phyloP scores from a whole-genome alignment of 495 filamentous ascomycete species.

The Penicillium maclennaniae region DNA sequence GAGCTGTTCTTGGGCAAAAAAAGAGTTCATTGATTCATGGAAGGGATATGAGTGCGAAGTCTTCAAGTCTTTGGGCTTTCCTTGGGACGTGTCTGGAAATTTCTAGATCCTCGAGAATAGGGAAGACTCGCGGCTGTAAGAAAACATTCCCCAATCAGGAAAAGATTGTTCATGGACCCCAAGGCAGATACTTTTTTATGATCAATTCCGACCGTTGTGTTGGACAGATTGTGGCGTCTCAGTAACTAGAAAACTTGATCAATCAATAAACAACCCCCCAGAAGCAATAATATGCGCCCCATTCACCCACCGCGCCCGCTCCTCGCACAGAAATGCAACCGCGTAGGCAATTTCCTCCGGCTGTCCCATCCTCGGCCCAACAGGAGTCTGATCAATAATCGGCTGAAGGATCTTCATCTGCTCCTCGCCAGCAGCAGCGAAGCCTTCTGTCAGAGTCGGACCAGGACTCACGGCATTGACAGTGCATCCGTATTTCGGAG shows the following conservation, averaged over 20 bases:
- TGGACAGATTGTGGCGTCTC: too few relatives aligned
- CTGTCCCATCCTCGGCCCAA: constrained; percentile 30
- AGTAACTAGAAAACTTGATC: neutral
- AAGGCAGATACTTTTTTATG: too few relatives aligned
- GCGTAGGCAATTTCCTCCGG: constrained; percentile 41
- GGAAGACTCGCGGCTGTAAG: too few relatives aligned
- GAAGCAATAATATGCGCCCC: constrained; percentile 34
- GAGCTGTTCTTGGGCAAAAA: constrained; percentile 1
- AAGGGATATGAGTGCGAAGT: constrained; percentile 7
- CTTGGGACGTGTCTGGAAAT: too few relatives aligned
- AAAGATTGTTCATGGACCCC: too few relatives aligned
- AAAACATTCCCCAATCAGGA: too few relatives aligned
- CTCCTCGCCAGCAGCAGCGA: constrained; percentile 28
- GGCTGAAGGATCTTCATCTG: constrained; percentile 37
- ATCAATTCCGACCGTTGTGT: too few relatives aligned
- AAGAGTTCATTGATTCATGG: constrained; percentile 5
- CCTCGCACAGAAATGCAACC: constrained; percentile 33
- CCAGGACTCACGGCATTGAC: constrained; percentile 32
- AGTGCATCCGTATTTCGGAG: constrained; percentile 27
- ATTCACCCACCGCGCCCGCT: constrained; percentile 40
- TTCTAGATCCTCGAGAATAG: too few relatives aligned
- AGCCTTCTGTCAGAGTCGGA: constrained; percentile 32
- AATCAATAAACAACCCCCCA: constrained; percentile 33
- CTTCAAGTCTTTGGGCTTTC: too few relatives aligned
- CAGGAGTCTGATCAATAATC: constrained; percentile 37